Conservation (phyloP, 768 basidiomycete genomes). For the Pisolithus albus region DNA sequence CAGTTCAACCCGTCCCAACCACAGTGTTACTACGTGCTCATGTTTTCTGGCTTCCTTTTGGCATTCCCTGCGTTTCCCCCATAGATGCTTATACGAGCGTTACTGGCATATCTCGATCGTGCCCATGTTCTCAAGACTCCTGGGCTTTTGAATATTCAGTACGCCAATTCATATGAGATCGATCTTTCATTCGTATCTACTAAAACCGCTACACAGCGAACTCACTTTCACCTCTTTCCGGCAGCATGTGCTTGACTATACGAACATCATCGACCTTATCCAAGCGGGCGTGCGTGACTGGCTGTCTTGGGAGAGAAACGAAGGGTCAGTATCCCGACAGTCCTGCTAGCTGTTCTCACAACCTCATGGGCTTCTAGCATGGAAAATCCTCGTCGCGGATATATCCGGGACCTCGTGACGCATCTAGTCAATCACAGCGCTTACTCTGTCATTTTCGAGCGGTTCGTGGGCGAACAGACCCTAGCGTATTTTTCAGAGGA, state of each 20-base stretch:
- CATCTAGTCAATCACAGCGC: slow-evolving; percentile 52
- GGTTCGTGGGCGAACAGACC: slow-evolving; percentile 45
- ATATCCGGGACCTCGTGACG: slow-evolving; percentile 45
- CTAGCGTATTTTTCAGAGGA: slow-evolving; percentile 48
- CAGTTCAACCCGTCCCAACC: slow-evolving; percentile 20
- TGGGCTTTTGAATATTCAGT: slow-evolving; percentile 41
- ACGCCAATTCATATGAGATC: slow-evolving; percentile 10
- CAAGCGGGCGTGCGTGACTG: slow-evolving; percentile 42
- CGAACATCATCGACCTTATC: slow-evolving; percentile 37
- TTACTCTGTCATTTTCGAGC: slow-evolving; percentile 52
- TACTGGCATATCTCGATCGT: slow-evolving; percentile 69
- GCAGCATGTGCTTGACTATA: slow-evolving; percentile 44
- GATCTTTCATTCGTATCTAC: not conserved
- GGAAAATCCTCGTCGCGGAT: slow-evolving; percentile 32
- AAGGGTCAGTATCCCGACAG: slow-evolving; percentile 20
- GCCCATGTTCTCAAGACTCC: slow-evolving; percentile 44
- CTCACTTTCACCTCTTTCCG: slow-evolving; percentile 54
- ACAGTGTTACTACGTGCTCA: too few species aligned
- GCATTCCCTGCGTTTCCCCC: not conserved
- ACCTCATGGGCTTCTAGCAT: slow-evolving; percentile 23
- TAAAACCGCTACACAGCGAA: slow-evolving; percentile 30
- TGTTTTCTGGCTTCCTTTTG: not conserved
- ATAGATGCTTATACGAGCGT: slow-evolving; percentile 52
- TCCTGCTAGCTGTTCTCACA: not conserved
- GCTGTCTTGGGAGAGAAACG: slow-evolving; percentile 48